Evolutionary conservation across 2,329 filamentous ascomycete species (phyloP), one percentile per base, ranked within the genome.

Genomic region (Claviceps fusiformis): DNA sequence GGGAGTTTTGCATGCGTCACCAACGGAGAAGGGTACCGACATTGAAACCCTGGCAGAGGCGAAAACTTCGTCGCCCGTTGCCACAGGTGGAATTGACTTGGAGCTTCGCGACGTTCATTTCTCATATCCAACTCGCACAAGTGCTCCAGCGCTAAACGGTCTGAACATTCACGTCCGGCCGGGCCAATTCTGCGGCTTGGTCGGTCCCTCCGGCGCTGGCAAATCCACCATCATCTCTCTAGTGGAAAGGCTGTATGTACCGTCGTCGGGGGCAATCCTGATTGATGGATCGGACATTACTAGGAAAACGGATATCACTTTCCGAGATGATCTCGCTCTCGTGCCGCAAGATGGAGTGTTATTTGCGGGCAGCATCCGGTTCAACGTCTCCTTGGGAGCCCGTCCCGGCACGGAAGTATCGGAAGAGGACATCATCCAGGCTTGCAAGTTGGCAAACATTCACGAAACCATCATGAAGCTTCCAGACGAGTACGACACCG

Each of bases 401-500:
- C 68, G 73, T 1, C 80, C 79, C 1, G 77, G 72, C 2, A 68
- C 74, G 41, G 72, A 75, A 24, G 76, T 75, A 1, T 75, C 74
- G 0, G 68, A 78, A 41, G 75, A 71, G 2, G 81, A 84, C 46
- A 79, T 86, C 44, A 73, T 80, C 59, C 75, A 79, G 50, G 83
- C 82, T 0, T 85, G 81, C 64, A 74, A 75, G 53, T 66, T 81
- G 15, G 82, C 82, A n/a, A 81, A 83, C 61, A 83, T 86, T 27
- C 78, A 83, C 62, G 79, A 83, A 1, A 75, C 75, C 15, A 80
- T 85, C 53, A 63, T 69, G 37, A 67, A 67, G 0, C 64, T 85
- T 10, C 80, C 79, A 0, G 67, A 81, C 27, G 79, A 79, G 0
- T 83, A 82, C 58, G 66, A 81, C 6, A 82, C 80, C 0, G 70